A percentile compares a stretch with the other conserved stretches of the same genome.
Evolutionary conservation across 352 stramenopile genomes (phyloP).

Genomic region (Phytophthora syringae): DNA sequence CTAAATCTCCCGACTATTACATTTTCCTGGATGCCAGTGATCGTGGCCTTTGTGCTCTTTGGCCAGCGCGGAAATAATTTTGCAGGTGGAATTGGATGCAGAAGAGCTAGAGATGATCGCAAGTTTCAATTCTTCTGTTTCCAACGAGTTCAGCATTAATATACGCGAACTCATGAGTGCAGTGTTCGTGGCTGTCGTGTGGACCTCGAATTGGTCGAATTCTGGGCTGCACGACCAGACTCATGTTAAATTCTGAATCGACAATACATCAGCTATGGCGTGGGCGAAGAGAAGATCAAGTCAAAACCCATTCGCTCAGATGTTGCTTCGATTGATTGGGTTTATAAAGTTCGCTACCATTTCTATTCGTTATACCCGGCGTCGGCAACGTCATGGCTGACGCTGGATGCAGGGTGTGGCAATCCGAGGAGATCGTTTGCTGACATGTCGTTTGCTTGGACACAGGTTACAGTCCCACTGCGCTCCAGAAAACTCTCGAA

Average conservation of each 20-base stretch:
- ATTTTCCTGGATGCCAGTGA: neutral
- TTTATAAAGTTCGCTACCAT: conserved; percentile 11
- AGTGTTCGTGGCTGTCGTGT: conserved; percentile 3
- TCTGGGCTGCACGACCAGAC: neutral
- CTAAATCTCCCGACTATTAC: neutral
- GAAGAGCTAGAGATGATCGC: neutral
- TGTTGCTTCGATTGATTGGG: no score
- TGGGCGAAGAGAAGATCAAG: conserved; percentile 16
- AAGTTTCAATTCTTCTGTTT: neutral
- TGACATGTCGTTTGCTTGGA: conserved; percentile 15
- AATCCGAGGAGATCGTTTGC: conserved; percentile 14
- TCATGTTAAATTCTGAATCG: no score
- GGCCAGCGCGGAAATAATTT: neutral
- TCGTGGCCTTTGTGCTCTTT: neutral
- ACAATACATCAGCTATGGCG: conserved; percentile 6
- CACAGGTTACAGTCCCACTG: conserved; percentile 12
- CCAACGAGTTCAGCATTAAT: conserved; percentile 3
- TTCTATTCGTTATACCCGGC: conserved; percentile 16
- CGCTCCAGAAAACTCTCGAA: conserved; percentile 16
- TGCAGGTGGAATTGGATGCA: conserved; percentile 14
- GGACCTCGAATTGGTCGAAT: neutral
- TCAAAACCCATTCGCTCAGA: conserved; percentile 14
- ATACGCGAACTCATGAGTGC: conserved; percentile 12
- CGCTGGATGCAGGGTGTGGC: conserved; percentile 25
- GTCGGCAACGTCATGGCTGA: conserved; percentile 5